phyloP scores from a whole-genome alignment of 2,329 filamentous ascomycete species.

The Periconia sp. region DNA sequence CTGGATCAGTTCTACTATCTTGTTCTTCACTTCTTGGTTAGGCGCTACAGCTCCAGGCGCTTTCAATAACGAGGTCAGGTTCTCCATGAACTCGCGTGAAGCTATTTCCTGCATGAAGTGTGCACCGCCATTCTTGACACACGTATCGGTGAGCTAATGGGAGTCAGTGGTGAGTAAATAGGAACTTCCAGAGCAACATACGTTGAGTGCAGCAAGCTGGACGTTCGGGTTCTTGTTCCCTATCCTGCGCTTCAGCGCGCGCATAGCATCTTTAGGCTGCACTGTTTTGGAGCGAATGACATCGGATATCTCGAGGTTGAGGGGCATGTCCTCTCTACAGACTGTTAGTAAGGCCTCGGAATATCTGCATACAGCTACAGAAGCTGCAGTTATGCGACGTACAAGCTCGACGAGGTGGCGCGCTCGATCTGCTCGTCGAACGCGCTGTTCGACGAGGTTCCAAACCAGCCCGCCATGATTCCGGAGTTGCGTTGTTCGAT shows the following conservation, averaged over 20 bases:
- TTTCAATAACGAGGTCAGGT: constrained; percentile 86
- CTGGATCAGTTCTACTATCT: constrained; percentile 93
- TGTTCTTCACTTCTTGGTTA: constrained; percentile 83
- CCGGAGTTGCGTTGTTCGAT: constrained; percentile 9
- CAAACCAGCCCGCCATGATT: constrained; percentile 92
- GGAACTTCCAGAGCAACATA: constrained; percentile 49
- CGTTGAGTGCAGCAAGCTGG: constrained; percentile 91
- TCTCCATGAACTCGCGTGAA: constrained; percentile 98
- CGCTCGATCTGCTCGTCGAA: constrained; percentile 97
- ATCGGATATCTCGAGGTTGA: constrained; percentile 98
- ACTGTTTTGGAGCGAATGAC: constrained; percentile 97
- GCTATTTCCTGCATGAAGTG: constrained; percentile 97
- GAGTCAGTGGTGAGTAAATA: constrained; percentile 14
- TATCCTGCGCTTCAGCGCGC: constrained; percentile 89
- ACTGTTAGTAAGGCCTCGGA: constrained; percentile 14
- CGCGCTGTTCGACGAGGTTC: constrained; percentile 81
- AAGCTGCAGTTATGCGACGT: constrained; percentile 43
- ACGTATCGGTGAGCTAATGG: constrained; percentile 86
- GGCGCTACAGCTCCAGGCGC: constrained; percentile 75
- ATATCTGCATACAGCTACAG: neutral
- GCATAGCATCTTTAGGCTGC: constrained; percentile 97
- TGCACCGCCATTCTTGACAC: constrained; percentile 95
- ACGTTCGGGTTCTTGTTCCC: constrained; percentile 98
- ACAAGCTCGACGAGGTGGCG: constrained; percentile 94
- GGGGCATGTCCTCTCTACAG: constrained; percentile 86